These are phyloP conservation scores for Ciborinia camelliae DNA, from an alignment of 2,329 filamentous ascomycete species.

Conservation along the genomic window DNA sequence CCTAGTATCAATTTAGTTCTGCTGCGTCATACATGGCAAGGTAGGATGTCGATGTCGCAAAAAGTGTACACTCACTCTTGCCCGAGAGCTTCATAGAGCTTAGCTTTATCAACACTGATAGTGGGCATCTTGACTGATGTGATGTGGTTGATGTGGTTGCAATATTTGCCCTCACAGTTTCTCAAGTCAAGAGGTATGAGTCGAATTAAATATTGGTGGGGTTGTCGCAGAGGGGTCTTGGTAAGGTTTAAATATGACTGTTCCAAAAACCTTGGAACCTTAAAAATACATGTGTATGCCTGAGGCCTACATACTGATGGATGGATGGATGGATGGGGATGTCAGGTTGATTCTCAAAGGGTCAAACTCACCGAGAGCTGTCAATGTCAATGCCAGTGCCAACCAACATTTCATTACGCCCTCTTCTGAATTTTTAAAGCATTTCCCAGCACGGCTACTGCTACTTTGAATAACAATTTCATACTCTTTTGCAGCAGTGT, in stretches of 20 bases:
- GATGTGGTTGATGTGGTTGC: background rate
- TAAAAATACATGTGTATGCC: too few relatives aligned
- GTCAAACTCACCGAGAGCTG: slow-evolving; percentile 12
- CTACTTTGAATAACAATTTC: slow-evolving; percentile 11
- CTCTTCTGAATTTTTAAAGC: background rate
- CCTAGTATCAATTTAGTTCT: slow-evolving; percentile 44
- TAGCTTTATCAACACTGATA: slow-evolving; percentile 93
- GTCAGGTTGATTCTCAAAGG: slow-evolving; percentile 5
- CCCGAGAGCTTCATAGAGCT: slow-evolving; percentile 88
- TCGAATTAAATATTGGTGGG: slow-evolving; percentile 19
- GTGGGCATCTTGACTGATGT: slow-evolving; percentile 72
- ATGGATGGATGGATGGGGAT: too few relatives aligned
- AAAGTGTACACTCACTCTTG: slow-evolving; percentile 61
- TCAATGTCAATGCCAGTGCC: slow-evolving; percentile 10
- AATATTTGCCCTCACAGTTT: slow-evolving; percentile 10
- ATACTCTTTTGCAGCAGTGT: background rate
- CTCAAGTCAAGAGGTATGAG: slow-evolving; percentile 5
- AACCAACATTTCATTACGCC: slow-evolving; percentile 16
- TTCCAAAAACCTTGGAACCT: background rate
- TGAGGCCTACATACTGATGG: background rate
- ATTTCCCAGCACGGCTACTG: slow-evolving; percentile 1
- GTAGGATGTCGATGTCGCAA: slow-evolving; percentile 21
- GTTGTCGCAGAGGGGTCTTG: slow-evolving; percentile 18
- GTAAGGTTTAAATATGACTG: too few relatives aligned
- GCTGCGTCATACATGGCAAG: background rate